Base-by-base conservation (phyloP, 2,329 filamentous ascomycete genomes). In the Diaporthe aspalathi region DNA sequence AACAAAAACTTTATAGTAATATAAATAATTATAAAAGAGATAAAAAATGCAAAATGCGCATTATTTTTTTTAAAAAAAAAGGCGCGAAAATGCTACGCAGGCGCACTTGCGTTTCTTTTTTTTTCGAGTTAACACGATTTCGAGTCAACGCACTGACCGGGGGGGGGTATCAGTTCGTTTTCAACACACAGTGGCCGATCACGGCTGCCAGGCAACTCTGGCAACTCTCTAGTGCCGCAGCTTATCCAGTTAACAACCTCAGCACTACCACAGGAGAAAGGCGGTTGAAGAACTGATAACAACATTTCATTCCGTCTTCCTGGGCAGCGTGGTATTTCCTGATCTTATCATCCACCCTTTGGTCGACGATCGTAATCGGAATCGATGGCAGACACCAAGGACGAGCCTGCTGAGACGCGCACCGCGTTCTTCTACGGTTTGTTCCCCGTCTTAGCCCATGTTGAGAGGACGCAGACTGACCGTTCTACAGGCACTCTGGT, bases 381-480 rank as follows among this genome's bases (percentile, higher is more conserved):
- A 50, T 1, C 40, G 63, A 29, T 45, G 71, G 16, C 27, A 70
- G n/a, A 8, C 8, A n/a, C 3, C 12, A 6, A 32, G 32, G 3
- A 57, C 70, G 56, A 47, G 68, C 54, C 17, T 9, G 70, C 5
- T 62, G 76, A 56, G 73, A 71, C 60, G 63, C 67, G 65, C 52
- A 83, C 84, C 3, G 86, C 84, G 29, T 90, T 90, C 78, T 89
- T 90, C 77, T 90, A 90, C 70, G 88, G 88, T 88, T 75, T 73
- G 35, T 38, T 12, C 12, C 35, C 6, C 5, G n/a, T 38, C 79
- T 74, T 22, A 14, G 6, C 72, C 49, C 5, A 70, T n/a, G 20
- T 32, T 20, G 27, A 20, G 6, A 7, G 14, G 1, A 7, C 29
- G 3, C 7, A 45, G 24, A n/a, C 72, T 79, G 68, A 79, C 80